Evolutionary conservation across 2,329 filamentous ascomycete species (phyloP), one percentile per base, ranked within the genome.

Genomic region (Venturia effusa): DNA sequence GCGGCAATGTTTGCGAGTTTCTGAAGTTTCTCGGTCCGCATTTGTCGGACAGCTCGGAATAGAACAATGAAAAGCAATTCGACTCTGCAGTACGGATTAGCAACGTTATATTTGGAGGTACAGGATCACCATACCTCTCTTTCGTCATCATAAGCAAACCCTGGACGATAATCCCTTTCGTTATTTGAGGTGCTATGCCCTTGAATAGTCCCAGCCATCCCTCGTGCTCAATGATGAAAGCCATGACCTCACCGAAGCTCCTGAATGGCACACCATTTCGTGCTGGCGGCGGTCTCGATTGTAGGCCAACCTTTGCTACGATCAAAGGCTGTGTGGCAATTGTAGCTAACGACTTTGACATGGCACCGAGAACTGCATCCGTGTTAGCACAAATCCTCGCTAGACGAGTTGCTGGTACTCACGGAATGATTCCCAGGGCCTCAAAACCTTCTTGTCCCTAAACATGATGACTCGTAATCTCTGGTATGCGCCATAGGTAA

Each of bases 61-160:
- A 99, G 82, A 34, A 96, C 78, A 67, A 97, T 80, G 73, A 97
- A 97, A 55, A 92, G 74, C 19, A 97, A 79, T 75, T 97, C 94
- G 76, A 97, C 90, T 69, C 90, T 65, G 37, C 5, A 1, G 27
- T 3, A 8, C 3, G 17, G 5, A 17, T 63, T 51, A 48, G 43
- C 7, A 15, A 19, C 17, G 6, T 6, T 40, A 27, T 45, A 17
- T 32, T 3, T 30, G 41, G 17, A 5, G 17, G 59, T 4, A 41
- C 15, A 27, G 15, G 13, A 8, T 17, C 19, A 40, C 22, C 81
- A 68, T 81, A 92, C 89, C 92, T 84, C 78, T 99, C 94, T 78
- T 99, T 99, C 59, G 92, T 94, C 92, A 97, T 99, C 94, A 99
- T 99, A 45, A 99, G 80, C 64, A 99, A 85, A 61, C 94, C 94